Evolutionary conservation across 257 asterid genomes (phyloP).

Genomic region (Capsicum chinense): DNA sequence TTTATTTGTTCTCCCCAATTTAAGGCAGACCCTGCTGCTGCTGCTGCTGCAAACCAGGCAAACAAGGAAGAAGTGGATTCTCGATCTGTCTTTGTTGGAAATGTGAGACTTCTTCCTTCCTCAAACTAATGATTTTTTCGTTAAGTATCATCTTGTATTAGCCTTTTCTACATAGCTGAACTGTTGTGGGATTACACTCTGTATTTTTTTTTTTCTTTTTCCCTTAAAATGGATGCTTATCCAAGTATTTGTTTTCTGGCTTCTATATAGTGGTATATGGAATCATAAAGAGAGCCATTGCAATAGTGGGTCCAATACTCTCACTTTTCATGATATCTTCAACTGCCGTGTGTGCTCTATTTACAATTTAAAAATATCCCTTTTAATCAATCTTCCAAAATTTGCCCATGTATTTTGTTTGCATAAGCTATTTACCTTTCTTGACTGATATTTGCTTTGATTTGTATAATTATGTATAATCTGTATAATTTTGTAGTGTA

Average conservation of each 20-base stretch:
- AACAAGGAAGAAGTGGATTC: constrained; percentile 31
- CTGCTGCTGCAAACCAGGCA: constrained; percentile 18
- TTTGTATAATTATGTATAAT: background rate
- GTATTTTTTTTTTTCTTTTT: background rate
- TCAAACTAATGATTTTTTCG: background rate
- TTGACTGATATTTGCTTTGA: background rate
- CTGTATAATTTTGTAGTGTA: background rate
- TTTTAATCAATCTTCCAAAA: background rate
- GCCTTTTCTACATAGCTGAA: background rate
- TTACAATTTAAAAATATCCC: background rate
- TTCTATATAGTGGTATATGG: constrained; percentile 1
- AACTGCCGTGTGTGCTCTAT: background rate
- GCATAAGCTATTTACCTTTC: background rate
- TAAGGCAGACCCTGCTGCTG: constrained; percentile 24
- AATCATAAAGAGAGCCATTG: background rate
- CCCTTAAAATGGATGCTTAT: background rate
- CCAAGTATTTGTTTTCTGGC: background rate
- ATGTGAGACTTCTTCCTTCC: constrained; percentile 26
- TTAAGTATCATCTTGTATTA: background rate
- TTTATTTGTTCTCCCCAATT: background rate
- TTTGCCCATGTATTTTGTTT: background rate
- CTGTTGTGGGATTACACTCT: background rate
- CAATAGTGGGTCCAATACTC: background rate
- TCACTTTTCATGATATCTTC: background rate
- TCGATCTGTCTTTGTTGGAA: constrained; percentile 30